Percentiles rank a stretch among this genome's conserved stretches.
Evolutionary conservation across 2,329 filamentous ascomycete species (phyloP).

Genomic region (Diplodia corticola): DNA sequence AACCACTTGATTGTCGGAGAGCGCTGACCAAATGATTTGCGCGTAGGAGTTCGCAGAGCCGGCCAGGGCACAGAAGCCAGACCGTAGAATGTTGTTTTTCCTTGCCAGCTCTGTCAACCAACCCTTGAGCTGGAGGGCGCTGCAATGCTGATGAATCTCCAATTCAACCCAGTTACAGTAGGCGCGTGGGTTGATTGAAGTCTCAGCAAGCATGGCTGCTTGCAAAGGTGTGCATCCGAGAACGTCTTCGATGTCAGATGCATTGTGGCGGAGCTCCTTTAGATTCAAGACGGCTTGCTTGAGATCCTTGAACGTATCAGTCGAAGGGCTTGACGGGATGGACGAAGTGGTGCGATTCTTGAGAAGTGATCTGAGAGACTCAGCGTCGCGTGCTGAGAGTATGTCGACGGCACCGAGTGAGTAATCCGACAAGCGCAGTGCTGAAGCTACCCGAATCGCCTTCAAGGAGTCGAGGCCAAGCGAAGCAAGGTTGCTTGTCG

Average conservation of each 20-base stretch:
- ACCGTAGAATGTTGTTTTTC: conserved; percentile 67
- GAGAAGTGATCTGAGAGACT: conserved; percentile 9
- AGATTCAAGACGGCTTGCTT: conserved; percentile 15
- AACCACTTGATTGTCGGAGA: conserved; percentile 50
- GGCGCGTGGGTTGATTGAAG: conserved; percentile 55
- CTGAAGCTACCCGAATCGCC: conserved; percentile 64
- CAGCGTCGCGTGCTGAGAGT: conserved; percentile 54
- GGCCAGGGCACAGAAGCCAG: conserved; percentile 64
- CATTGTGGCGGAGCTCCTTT: conserved; percentile 24
- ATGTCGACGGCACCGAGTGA: conserved; percentile 61
- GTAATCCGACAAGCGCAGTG: conserved; percentile 60
- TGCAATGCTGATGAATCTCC: conserved; percentile 39
- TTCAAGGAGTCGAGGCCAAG: conserved; percentile 67
- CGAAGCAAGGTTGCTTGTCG: conserved; percentile 50
- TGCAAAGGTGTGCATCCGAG: conserved; percentile 72
- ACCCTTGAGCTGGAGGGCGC: conserved; percentile 42
- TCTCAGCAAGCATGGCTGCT: conserved; percentile 77
- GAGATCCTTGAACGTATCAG: not conserved
- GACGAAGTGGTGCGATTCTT: not conserved
- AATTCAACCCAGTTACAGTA: conserved; percentile 81
- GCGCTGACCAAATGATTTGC: conserved; percentile 63
- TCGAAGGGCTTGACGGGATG: not conserved
- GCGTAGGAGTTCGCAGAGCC: conserved; percentile 50
- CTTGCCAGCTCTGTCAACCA: conserved; percentile 30
- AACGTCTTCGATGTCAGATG: conserved; percentile 40